phyloP scores from a whole-genome alignment of 305 asterid genomes.

The Salvia sclarea region DNA sequence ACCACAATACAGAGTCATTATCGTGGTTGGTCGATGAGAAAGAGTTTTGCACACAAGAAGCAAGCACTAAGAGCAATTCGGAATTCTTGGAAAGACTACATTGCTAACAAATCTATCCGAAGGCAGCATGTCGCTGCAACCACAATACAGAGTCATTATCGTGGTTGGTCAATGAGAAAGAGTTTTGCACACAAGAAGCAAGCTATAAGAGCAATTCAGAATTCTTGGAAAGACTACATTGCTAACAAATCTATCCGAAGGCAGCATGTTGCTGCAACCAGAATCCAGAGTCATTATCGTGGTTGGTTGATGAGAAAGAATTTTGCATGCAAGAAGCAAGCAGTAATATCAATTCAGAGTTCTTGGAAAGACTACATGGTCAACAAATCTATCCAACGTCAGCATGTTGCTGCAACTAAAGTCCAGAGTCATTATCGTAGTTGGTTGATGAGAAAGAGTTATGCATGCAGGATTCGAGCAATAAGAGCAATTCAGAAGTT shows the following conservation, averaged over 20 bases:
- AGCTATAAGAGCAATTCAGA: constrained; percentile 53
- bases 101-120: constrained; percentile 34
- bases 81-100: constrained; percentile 53
- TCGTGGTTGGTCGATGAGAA: no score
- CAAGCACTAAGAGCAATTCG: no score
- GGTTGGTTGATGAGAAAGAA: constrained; percentile 58
- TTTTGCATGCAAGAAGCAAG: constrained; percentile 48
- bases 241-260: constrained; percentile 34
- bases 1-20: no score
- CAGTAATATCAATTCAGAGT: constrained; percentile 47
- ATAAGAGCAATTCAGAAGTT: constrained; percentile 49
- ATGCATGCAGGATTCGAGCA: constrained; percentile 51
- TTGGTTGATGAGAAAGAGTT: constrained; percentile 50
- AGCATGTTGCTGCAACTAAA: constrained; percentile 62
- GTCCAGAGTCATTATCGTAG: constrained; percentile 74
- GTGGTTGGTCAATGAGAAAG: constrained; percentile 60
- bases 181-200: constrained; percentile 45
- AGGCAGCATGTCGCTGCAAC: constrained; percentile 62
- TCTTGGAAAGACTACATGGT: constrained; percentile 49
- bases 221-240: constrained; percentile 50
- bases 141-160: constrained; percentile 71
- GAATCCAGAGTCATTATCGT: constrained; percentile 70
- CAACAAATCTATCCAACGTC: constrained; percentile 38
- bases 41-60: no score
- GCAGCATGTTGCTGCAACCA: constrained; percentile 64